Percentiles rank a stretch among this genome's conserved stretches.
These are phyloP conservation scores for Leccinum obscurum DNA, from an alignment of 768 basidiomycete genomes.

Conservation along the genomic window DNA sequence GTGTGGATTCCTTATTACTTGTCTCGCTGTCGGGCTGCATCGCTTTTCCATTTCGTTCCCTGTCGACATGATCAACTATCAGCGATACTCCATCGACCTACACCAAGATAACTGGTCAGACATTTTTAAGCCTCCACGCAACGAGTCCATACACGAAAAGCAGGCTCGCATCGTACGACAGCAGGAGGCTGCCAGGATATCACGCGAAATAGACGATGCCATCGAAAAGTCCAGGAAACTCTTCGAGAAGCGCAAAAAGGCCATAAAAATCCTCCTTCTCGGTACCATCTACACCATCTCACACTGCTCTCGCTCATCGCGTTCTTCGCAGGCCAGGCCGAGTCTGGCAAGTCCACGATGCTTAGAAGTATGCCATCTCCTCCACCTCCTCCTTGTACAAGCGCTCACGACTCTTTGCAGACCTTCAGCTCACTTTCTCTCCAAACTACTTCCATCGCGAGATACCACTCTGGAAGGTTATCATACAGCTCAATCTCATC, in stretches of 20 bases:
- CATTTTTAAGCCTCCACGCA: conserved; percentile 17
- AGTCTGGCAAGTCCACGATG: conserved; percentile 35
- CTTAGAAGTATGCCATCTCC: conserved; percentile 21
- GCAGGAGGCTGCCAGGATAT: conserved; percentile 25
- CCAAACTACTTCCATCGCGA: conserved; percentile 61
- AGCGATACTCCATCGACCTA: neutral
- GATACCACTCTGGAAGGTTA: conserved; percentile 56
- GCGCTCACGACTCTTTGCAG: conserved; percentile 32
- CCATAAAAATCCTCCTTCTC: conserved; percentile 31
- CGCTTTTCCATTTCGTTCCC: neutral
- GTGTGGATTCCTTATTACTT: neutral
- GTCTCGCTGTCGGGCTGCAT: neutral
- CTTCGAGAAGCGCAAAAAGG: conserved; percentile 27
- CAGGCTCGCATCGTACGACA: conserved; percentile 15
- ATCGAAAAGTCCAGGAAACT: conserved; percentile 28
- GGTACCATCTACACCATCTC: conserved; percentile 6
- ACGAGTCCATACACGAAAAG: conserved; percentile 14
- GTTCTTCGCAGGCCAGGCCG: conserved; percentile 25
- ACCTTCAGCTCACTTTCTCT: conserved; percentile 68
- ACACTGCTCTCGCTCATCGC: neutral
- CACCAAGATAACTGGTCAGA: conserved; percentile 26
- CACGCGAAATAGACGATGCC: conserved; percentile 30
- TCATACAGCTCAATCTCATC: conserved; percentile 72
- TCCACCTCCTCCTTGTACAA: neutral
- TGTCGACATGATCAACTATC: neutral